Conservation (phyloP, 257 asterid genomes). For the Nyctanthes arbortristis region DNA sequence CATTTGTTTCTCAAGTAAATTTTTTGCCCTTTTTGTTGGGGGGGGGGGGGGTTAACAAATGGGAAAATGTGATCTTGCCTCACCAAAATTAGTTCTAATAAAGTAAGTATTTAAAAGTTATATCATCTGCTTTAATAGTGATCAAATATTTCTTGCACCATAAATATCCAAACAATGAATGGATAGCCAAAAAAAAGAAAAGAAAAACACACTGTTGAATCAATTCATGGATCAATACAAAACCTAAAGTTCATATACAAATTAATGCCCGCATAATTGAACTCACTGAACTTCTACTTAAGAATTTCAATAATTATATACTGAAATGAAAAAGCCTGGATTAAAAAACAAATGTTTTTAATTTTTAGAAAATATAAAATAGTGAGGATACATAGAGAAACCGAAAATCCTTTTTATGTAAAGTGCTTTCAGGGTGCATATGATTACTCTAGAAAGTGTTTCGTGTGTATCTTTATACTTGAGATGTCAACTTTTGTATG, state of each 20-base stretch:
- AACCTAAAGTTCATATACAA: not conserved
- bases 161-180: not conserved
- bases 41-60: not conserved
- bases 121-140: not conserved
- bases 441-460: no score
- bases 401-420: no score
- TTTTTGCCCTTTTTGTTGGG: no score
- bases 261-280: not conserved
- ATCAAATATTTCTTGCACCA: not conserved
- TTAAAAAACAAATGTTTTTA: no score
- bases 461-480: no score
- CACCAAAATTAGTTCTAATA: not conserved
- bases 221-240: not conserved
- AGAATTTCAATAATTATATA: not conserved
- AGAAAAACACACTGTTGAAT: not conserved
- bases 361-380: no score
- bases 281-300: not conserved
- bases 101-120: not conserved
- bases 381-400: no score
- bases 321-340: no score
- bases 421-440: no score
- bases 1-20: not conserved
- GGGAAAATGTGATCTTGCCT: not conserved
- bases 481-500: no score
- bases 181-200: no score